phyloP scores from a whole-genome alignment of 768 basidiomycete species.

The Boletus rufocinnamomeus region DNA sequence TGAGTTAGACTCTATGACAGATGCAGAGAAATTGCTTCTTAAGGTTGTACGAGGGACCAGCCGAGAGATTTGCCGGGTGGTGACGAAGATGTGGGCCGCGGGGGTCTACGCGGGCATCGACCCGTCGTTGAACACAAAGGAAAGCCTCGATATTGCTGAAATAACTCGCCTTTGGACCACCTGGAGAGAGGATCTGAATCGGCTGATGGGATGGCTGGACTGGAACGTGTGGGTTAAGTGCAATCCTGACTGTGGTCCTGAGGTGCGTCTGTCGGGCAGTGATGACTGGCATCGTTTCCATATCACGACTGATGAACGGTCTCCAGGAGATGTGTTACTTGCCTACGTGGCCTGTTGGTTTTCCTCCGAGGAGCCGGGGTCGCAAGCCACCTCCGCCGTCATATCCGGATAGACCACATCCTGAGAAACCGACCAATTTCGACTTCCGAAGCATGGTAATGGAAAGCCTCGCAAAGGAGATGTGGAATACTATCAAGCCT shows the following conservation, averaged over 20 bases:
- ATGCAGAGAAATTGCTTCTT: no score
- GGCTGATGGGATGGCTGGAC: conserved; percentile 51
- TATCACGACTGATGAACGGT: background rate
- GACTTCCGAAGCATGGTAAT: background rate
- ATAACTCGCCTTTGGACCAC: conserved; percentile 13
- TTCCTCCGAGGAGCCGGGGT: no score
- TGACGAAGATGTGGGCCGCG: no score
- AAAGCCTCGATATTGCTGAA: conserved; percentile 2
- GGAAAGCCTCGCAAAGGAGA: background rate
- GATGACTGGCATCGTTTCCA: no score
- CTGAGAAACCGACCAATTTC: background rate
- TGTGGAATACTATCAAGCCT: background rate
- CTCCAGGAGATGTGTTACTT: no score
- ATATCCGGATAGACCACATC: background rate
- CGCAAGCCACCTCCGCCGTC: background rate
- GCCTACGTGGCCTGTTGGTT: no score
- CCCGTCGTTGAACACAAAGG: no score
- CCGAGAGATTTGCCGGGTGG: no score
- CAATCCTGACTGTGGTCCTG: conserved; percentile 43
- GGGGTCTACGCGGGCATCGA: no score
- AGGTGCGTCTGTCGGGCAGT: conserved; percentile 36
- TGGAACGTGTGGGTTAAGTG: conserved; percentile 56
- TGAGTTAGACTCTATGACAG: no score
- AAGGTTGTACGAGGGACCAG: no score
- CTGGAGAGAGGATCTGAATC: conserved; percentile 40